phyloP scores from a whole-genome alignment of 331 rosid species.

The Erythrophleum ivorense region DNA sequence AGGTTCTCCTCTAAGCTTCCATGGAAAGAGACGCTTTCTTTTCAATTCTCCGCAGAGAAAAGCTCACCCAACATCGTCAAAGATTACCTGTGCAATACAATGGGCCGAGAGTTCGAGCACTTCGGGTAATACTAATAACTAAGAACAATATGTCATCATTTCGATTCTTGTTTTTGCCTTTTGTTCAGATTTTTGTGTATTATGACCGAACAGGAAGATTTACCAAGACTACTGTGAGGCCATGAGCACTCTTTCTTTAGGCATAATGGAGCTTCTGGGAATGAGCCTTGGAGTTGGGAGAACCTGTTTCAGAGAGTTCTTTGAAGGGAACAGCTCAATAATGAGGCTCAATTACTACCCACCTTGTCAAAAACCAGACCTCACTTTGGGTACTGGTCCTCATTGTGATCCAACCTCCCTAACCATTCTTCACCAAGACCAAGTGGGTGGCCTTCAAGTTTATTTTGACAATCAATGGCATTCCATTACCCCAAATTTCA shows the following conservation, averaged over 20 bases:
- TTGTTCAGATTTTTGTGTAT: not conserved
- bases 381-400: conserved; percentile 91
- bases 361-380: conserved; percentile 83
- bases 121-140: conserved; percentile 75
- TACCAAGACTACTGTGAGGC: conserved; percentile 77
- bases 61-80: conserved; percentile 46
- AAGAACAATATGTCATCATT: not conserved
- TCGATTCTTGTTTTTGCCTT: not conserved
- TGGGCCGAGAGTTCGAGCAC: conserved; percentile 64
- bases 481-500: conserved; percentile 65
- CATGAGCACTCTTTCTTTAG: conserved; percentile 76
- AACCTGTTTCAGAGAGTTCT: conserved; percentile 61
- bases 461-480: conserved; percentile 84
- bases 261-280: conserved; percentile 90
- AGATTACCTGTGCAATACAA: conserved; percentile 51
- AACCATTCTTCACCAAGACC: conserved; percentile 92
- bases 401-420: conserved; percentile 97
- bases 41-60: conserved; percentile 56
- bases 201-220: conserved; percentile 52
- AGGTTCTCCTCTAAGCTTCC: conserved; percentile 87
- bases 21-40: conserved; percentile 91
- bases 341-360: conserved; percentile 95
- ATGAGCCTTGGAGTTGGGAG: conserved; percentile 73
- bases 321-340: conserved; percentile 77
- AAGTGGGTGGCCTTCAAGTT: conserved; percentile 92